Percentiles rank a stretch among this genome's conserved stretches.
Conservation (phyloP, 495 filamentous ascomycete genomes). For the Bryoglossum gracile region DNA sequence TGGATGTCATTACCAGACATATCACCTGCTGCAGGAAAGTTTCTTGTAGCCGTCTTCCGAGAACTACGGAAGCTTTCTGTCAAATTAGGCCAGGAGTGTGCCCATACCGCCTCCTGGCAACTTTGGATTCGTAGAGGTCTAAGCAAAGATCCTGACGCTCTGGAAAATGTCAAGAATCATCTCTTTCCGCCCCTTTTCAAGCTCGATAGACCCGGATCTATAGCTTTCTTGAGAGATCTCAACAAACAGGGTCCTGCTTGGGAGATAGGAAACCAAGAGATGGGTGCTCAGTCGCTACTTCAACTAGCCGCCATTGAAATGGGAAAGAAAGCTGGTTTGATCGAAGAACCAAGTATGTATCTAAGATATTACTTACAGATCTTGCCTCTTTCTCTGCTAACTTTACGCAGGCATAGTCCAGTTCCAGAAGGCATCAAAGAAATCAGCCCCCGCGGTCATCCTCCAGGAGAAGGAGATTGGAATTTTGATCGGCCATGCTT, state of each 20-base stretch:
- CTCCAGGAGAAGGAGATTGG: constrained; percentile 39
- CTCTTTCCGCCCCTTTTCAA: constrained; percentile 68
- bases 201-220: constrained; percentile 44
- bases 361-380: neutral
- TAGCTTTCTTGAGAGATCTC: constrained; percentile 45
- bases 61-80: constrained; percentile 32
- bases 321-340: constrained; percentile 70
- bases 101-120: constrained; percentile 33
- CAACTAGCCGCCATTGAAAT: constrained; percentile 64
- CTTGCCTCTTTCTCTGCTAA: neutral
- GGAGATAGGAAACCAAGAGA: constrained; percentile 30
- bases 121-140: constrained; percentile 40
- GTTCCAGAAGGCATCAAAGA: constrained; percentile 13
- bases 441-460: constrained; percentile 20
- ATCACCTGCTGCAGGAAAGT: constrained; percentile 56
- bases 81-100: constrained; percentile 29
- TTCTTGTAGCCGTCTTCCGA: constrained; percentile 53
- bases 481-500: constrained; percentile 53
- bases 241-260: constrained; percentile 35
- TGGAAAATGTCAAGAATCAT: constrained; percentile 64
- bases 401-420: constrained; percentile 5
- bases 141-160: constrained; percentile 39
- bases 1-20: constrained; percentile 58
- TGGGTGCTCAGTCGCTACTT: constrained; percentile 45
- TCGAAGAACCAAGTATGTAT: constrained; percentile 63